These are phyloP conservation scores for Rhodotorula sp. DNA, from an alignment of 1,284 basidiomycete species.

Conservation along the genomic window DNA sequence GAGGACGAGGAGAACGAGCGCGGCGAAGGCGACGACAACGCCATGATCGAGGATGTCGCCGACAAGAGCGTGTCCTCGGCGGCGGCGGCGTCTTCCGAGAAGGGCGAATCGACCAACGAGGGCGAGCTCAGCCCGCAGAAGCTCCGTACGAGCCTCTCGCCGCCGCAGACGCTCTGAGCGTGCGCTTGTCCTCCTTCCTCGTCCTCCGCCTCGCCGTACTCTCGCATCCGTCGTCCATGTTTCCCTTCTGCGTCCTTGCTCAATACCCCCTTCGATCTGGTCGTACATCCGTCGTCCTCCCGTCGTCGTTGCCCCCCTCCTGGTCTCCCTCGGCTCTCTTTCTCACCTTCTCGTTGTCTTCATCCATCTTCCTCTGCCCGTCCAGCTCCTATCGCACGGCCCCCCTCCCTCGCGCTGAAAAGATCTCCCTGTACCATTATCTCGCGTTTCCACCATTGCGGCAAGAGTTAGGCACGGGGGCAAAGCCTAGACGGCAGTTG, in stretches of 20 bases:
- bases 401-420: neutral
- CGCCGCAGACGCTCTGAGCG: slow-evolving; percentile 8
- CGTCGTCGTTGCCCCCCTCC: neutral
- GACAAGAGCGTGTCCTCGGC: neutral
- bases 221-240: too few species aligned
- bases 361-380: neutral
- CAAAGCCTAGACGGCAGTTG: neutral
- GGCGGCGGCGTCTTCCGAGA: neutral
- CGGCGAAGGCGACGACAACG: neutral
- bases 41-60: neutral
- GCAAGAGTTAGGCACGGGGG: neutral
- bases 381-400: neutral
- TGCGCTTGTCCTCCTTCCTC: neutral
- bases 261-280: neutral
- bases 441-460: neutral
- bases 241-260: neutral
- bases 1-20: neutral
- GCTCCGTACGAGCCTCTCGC: slow-evolving; percentile 8
- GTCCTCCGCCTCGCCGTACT: neutral
- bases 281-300: neutral
- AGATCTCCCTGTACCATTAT: neutral
- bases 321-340: neutral
- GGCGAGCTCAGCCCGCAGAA: slow-evolving; percentile 5
- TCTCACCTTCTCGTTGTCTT: neutral
- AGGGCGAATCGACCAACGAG: neutral